These are phyloP conservation scores for Eimeria necatrix DNA, from an alignment of 169 alveolate species.

Conservation along the genomic window DNA sequence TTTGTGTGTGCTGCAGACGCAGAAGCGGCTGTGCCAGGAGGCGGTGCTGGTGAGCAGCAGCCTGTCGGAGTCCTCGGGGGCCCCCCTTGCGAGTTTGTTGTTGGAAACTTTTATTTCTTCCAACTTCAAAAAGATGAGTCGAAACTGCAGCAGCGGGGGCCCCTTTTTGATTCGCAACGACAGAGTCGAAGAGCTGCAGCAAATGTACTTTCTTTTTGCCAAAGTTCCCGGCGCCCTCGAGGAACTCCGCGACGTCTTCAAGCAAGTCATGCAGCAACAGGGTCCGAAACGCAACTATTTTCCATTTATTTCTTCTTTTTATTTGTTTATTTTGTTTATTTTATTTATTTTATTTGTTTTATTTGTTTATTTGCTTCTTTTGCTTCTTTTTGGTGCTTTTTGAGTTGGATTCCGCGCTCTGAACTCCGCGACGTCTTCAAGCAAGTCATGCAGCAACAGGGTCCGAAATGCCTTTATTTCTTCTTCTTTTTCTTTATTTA, in stretches of 20 bases:
- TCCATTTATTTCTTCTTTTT: neutral
- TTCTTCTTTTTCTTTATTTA: no score
- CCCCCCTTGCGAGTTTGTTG: neutral
- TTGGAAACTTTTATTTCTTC: neutral
- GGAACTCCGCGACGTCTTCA: constrained; percentile 15
- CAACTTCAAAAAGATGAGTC: neutral
- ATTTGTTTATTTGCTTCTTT: no score
- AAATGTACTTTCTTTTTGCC: constrained; percentile 24
- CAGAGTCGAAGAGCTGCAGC: constrained; percentile 26
- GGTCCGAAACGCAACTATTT: neutral
- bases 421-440: neutral
- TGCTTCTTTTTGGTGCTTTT: neutral
- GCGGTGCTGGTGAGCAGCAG: constrained; percentile 18
- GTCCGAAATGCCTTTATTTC: no score
- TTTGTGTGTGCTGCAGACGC: constrained; percentile 13
- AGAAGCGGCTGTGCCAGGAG: constrained; percentile 56
- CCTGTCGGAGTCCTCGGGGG: constrained; percentile 25
- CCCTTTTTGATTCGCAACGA: neutral
- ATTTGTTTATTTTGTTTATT: neutral
- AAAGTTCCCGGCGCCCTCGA: neutral
- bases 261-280: neutral
- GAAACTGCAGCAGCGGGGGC: constrained; percentile 7
- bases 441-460: neutral
- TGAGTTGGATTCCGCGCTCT: neutral
- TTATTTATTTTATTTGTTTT: no score